Evolutionary conservation across 306 rosid genomes (phyloP), one percentile per base, ranked within the genome.

Genomic region (Neltuma alba): DNA sequence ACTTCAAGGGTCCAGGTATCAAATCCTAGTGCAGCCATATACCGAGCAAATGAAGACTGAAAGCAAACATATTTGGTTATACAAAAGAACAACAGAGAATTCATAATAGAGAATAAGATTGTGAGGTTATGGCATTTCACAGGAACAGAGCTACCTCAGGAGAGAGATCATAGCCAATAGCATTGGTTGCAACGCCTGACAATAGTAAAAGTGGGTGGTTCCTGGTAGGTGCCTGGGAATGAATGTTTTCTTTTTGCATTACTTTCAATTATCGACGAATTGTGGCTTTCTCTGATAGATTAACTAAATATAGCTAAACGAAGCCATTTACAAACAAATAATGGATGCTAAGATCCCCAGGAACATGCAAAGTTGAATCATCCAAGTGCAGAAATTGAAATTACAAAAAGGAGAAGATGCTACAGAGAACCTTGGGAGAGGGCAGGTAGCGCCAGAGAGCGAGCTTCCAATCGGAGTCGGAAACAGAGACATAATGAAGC

Each of bases 401-500:
- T 0, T 54, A 14, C 14, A 30, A 62, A 76, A 54, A 3, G 10
- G 57, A 8, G 11, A 3, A 44, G 10, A 58, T 60, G 78, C 11
- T 23, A 23, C 37, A 73, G 38, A 72, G 36, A n/a, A 90, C 97
- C 97, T 73, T 58, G 1, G 86, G 83, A 76, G 93, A 88, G 70
- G 98, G 95, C 60, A 78, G 89, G 86, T 92, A 94, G 75, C 98
- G 97, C 98, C 98, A 92, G 42, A 92, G 93, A 81, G 97, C 95
- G 78, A 94, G 97, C 45, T 76, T 89, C 97, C 98, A 94, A 83
- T 87, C 90, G 82, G 97, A 88, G 78, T 86, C 79, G 15, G 97
- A 85, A 86, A 92, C 87, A 15, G 89, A 20, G 67, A 92, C 89
- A 28, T 82, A 86, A 82, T 94, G 98, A 73, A 92, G 92, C 81